Evolutionary conservation across 805 yeast genomes (phyloP), one percentile per base, ranked within the genome.

Genomic region (Myxozyma lipomycoides): DNA sequence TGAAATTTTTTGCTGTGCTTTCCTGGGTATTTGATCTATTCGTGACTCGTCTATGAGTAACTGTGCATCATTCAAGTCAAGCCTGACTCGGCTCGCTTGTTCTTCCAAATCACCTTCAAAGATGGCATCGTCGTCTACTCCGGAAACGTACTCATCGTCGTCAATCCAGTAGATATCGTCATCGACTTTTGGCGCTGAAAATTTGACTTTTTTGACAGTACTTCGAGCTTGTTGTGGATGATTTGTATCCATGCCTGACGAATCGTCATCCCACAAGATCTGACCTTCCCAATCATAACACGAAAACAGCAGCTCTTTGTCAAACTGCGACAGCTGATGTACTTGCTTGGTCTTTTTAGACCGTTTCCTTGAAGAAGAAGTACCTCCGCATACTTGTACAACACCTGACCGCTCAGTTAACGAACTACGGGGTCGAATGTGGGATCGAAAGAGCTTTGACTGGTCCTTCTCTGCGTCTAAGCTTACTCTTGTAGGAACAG

Each of bases 21-120:
- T 40, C 10, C 9, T 30, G 18, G n/a, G 7, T 22, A 34, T 40
- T 26, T 35, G n/a, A 40, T 42, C 51, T 43, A 39, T 51, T 30
- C 42, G 43, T 30, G 48, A 43, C 37, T 49, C 77, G 22, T 82
- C 77, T 56, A 93, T 83, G 37, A 91, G 67, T 50, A 93, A 69
- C 47, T 82, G 75, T 12, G 93, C 86, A 67, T 93, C 99, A 64
- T 90, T 93, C 83, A 89, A 77, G 67, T 91, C 95, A 40, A 93
- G 68, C 56, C 74, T 74, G 19, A 67, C 63, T 46, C 56, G 46
- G 32, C 58, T 62, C n/a, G 61, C 58, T 10, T 43, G 41, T 24
- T 55, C 55, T 10, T 38, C 50, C 32, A 60, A 42, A 22, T 72
- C 74, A 1, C 96, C 98, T 37, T 85, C 83, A 46, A 90, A 78